These are phyloP conservation scores for Penstemon newberryi DNA, from an alignment of 257 asterid species.

Conservation along the genomic window DNA sequence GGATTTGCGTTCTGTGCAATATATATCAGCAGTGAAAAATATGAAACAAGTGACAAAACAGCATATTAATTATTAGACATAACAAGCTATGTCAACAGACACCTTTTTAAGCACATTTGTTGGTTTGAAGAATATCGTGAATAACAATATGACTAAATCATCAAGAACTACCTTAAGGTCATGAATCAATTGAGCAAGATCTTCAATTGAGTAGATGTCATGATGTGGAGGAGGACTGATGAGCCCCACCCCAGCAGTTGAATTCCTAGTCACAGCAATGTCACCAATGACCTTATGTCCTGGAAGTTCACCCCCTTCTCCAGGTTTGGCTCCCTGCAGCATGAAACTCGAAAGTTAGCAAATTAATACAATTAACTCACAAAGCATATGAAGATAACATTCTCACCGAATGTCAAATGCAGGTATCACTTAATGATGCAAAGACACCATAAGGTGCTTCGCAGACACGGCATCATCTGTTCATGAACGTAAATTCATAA, in stretches of 20 bases:
- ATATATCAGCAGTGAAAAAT: neutral
- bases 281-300: constrained; percentile 99
- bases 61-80: neutral
- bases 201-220: constrained; percentile 97
- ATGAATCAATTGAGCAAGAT: constrained; percentile 95
- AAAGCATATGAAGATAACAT: constrained; percentile 25
- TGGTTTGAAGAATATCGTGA: neutral
- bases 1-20: constrained; percentile 85
- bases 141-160: no score
- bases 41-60: neutral
- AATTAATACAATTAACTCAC: constrained; percentile 7
- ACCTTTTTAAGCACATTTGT: constrained; percentile 9
- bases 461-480: constrained; percentile 58
- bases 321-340: constrained; percentile 98
- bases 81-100: neutral
- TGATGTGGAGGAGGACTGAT: constrained; percentile 99
- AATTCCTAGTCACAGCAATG: constrained; percentile 93
- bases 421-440: constrained; percentile 39
- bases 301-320: constrained; percentile 99
- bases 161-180: constrained; percentile 71
- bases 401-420: constrained; percentile 60
- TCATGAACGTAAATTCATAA: constrained; percentile 57
- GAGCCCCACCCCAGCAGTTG: constrained; percentile 98
- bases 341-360: constrained; percentile 35
- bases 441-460: constrained; percentile 63